A percentile compares a stretch with the other conserved stretches of the same genome.
Conservation (phyloP, 345 rosid species). For the Isatis tinctoria region DNA sequence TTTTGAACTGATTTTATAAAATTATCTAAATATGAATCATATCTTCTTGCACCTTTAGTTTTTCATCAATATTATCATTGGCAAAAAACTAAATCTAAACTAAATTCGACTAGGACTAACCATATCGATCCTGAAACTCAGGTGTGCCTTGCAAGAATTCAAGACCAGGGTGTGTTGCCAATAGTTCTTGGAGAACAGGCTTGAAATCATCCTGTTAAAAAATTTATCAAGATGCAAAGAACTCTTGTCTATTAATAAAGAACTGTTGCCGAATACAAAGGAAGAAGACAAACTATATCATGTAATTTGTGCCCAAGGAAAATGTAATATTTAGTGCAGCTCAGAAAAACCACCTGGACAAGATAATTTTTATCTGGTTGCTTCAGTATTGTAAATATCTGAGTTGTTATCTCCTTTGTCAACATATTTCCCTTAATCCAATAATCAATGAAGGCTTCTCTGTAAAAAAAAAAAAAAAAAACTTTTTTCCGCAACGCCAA, state of each 20-base stretch:
- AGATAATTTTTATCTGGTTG: slow-evolving; percentile 70
- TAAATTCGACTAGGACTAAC: slow-evolving; percentile 40
- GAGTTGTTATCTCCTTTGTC: slow-evolving; percentile 69
- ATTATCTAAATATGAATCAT: not conserved
- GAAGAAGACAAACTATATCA: not conserved
- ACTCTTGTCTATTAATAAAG: not conserved
- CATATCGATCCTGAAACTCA: slow-evolving; percentile 99
- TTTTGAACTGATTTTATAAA: too few species aligned
- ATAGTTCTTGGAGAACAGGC: slow-evolving; percentile 75
- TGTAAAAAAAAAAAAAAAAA: slow-evolving; percentile 26
- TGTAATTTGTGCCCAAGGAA: not conserved
- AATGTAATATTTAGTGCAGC: not conserved
- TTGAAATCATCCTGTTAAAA: slow-evolving; percentile 81
- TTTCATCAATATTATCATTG: not conserved
- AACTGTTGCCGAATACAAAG: not conserved
- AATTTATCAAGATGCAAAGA: not conserved
- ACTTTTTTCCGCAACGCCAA: not conserved
- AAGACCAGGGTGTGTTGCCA: slow-evolving; percentile 95
- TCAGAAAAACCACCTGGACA: slow-evolving; percentile 53
- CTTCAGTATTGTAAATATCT: slow-evolving; percentile 66
- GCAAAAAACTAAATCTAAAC: not conserved
- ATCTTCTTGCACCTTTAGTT: not conserved
- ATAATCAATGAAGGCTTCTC: slow-evolving; percentile 79
- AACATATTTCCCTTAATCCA: slow-evolving; percentile 79
- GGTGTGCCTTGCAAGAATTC: slow-evolving; percentile 97